These are phyloP conservation scores for Sporopachydermia cereana DNA, from an alignment of 1,139 yeast species.

Conservation along the genomic window DNA sequence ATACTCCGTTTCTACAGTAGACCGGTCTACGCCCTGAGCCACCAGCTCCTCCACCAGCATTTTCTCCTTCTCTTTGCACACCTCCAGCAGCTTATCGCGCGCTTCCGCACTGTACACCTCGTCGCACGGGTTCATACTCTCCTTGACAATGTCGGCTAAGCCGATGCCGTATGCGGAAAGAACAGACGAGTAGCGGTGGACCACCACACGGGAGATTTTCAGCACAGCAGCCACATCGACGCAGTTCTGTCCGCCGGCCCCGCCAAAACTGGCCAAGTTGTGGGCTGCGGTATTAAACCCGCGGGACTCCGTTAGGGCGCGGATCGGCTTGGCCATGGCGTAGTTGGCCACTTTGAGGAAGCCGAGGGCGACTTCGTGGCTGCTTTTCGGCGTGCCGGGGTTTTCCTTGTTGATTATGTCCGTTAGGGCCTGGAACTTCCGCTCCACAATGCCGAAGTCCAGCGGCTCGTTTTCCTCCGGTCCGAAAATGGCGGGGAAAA, in stretches of 20 bases:
- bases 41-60: conserved; percentile 20
- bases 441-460: conserved; percentile 29
- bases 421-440: conserved; percentile 32
- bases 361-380: conserved; percentile 38
- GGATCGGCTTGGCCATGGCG: conserved; percentile 40
- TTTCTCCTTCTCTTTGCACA: conserved; percentile 26
- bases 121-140: conserved; percentile 44
- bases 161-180: conserved; percentile 43
- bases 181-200: conserved; percentile 38
- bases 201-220: conserved; percentile 31
- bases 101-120: conserved; percentile 24
- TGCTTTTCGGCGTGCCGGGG: conserved; percentile 22
- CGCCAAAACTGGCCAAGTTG: conserved; percentile 38
- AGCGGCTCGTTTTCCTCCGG: conserved; percentile 38
- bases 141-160: conserved; percentile 43
- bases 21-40: conserved; percentile 35
- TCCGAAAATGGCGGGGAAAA: conserved; percentile 43
- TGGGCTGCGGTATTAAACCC: conserved; percentile 33
- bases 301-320: conserved; percentile 39
- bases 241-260: conserved; percentile 47
- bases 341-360: conserved; percentile 39
- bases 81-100: conserved; percentile 20
- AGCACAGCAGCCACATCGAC: conserved; percentile 33
- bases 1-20: conserved; percentile 38
- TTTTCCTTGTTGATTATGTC: conserved; percentile 30